A percentile compares a stretch with the other conserved stretches of the same genome.
Conservation (phyloP, 176 grass and related monocot genomes). For the Triticum timopheevii region DNA sequence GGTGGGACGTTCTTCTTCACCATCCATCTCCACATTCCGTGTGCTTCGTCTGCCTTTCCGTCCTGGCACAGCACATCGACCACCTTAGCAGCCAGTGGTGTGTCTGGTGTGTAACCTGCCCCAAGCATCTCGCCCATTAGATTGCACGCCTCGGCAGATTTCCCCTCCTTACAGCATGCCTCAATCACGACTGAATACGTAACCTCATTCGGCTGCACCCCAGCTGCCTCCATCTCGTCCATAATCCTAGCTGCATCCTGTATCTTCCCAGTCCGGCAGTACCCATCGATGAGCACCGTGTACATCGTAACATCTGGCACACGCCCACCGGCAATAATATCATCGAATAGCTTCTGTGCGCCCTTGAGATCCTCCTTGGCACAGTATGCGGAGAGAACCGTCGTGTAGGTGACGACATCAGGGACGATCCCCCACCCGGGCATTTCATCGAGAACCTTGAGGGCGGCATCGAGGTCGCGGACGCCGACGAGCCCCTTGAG, state of each 20-base stretch:
- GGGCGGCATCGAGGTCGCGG: conserved; percentile 45
- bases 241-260: conserved; percentile 70
- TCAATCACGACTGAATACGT: conserved; percentile 72
- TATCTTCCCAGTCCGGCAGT: conserved; percentile 39
- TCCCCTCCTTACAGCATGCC: conserved; percentile 51
- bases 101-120: conserved; percentile 32
- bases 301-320: conserved; percentile 61
- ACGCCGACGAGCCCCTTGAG: conserved; percentile 36
- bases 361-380: conserved; percentile 49
- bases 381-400: conserved; percentile 50
- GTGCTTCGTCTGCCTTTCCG: conserved; percentile 52
- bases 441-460: conserved; percentile 75
- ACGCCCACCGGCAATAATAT: conserved; percentile 39
- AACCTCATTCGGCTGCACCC: conserved; percentile 55
- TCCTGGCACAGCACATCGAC: conserved; percentile 65
- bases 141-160: conserved; percentile 44
- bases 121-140: conserved; percentile 66
- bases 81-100: conserved; percentile 61
- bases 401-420: conserved; percentile 67
- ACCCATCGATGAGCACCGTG: conserved; percentile 64
- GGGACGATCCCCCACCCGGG: conserved; percentile 52
- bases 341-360: conserved; percentile 46
- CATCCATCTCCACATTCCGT: conserved; percentile 57
- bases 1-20: conserved; percentile 66
- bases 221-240: conserved; percentile 70